phyloP scores from a whole-genome alignment of 129 eudicot species.

The Sambucus nigra region DNA sequence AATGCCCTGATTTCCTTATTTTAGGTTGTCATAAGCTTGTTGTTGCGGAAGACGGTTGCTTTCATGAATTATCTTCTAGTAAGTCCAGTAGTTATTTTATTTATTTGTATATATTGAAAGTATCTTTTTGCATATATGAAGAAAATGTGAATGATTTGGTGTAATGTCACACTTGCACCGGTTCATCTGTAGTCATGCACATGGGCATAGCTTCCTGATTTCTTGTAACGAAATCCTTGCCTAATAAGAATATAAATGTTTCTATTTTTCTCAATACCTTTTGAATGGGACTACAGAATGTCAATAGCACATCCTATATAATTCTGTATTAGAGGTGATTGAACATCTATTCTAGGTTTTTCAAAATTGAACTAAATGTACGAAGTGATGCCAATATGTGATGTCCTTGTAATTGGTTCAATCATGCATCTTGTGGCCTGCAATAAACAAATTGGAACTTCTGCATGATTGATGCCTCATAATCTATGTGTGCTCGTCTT shows the following conservation, averaged over 20 bases:
- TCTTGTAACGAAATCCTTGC: too few species aligned
- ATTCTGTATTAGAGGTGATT: not conserved
- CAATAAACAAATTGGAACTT: too few species aligned
- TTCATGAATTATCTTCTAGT: conserved; percentile 81
- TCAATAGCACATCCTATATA: not conserved
- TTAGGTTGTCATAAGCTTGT: conserved; percentile 80
- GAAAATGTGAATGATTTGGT: not conserved
- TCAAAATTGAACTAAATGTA: too few species aligned
- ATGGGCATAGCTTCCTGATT: not conserved
- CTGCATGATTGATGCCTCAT: too few species aligned
- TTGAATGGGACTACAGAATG: not conserved
- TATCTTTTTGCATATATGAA: not conserved
- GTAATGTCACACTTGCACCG: not conserved
- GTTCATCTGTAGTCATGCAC: too few species aligned
- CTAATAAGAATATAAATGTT: not conserved
- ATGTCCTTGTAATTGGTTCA: too few species aligned
- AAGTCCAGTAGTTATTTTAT: conserved; percentile 16
- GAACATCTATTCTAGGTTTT: too few species aligned
- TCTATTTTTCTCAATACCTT: not conserved
- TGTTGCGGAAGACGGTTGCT: conserved; percentile 81
- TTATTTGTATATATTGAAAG: not conserved
- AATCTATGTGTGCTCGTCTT: too few species aligned
- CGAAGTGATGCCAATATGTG: too few species aligned
- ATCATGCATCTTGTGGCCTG: too few species aligned
- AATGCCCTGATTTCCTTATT: conserved; percentile 14